Evolutionary conservation across 495 filamentous ascomycete genomes (phyloP), one percentile per base, ranked within the genome.

Genomic region (Penicillium arizonense): DNA sequence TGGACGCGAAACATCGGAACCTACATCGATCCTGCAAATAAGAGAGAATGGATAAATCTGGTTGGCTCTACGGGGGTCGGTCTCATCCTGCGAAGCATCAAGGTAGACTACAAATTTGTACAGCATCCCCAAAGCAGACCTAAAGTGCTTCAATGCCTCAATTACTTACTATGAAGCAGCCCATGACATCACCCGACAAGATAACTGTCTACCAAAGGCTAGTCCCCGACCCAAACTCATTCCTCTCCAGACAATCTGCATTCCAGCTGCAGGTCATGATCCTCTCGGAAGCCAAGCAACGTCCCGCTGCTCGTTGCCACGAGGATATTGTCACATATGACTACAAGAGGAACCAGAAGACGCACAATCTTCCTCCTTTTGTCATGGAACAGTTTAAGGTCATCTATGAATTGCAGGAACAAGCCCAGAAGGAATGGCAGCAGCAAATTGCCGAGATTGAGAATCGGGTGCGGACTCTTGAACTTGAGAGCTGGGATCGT

Each of bases 21-120:
- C 9, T 73, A 87, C 47, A 76, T 86, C 34, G 90, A 97, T 62
- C 83, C 85, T 0, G 62, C 64, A 21, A 78, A 94, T 53, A 71
- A 77, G 54, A 61, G 73, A 41, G 69, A 83, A 56, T 98, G 93
- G 93, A 70, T 65, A 1, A 82, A 88, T 35, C 73, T 97, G 16
- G 80, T 84, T 74, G 82, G 77, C 26, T 82, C 87, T 1, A 80
- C 65, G 42, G 81, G 82, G 0, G 77, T 80, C 8, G 94, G 93
- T 0, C 57, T 97, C 47, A 96, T 97, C 43, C 67, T 97, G 62
- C 77, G 82, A 61, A 88, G 84, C 47, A 90, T 98, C 44, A 87
- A 82, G 60, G 80, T 87, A 4, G 89, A 96, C 59, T 98, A 87
- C 64, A 97, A 97, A 74, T 95, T 97, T 77, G 91, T 96, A 72